Evolutionary conservation across 2,329 filamentous ascomycete genomes (phyloP).

Genomic region (Biscogniauxia mediterranea): DNA sequence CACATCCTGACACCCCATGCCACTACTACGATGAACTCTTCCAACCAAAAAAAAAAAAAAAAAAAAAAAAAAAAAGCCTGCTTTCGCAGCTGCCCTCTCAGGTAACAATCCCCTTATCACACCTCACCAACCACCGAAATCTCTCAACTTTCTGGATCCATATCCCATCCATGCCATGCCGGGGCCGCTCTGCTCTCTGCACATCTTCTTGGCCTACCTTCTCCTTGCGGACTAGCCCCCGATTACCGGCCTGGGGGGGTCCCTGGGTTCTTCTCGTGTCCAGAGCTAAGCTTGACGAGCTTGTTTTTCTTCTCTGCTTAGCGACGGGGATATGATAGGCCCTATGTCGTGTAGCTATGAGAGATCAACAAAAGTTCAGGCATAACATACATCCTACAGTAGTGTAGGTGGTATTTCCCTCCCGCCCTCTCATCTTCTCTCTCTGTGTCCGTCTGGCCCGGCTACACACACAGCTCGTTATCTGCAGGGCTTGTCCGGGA

Average conservation of each 20-base stretch:
- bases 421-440: background rate
- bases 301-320: background rate
- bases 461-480: background rate
- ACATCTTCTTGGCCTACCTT: background rate
- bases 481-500: background rate
- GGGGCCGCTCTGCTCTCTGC: too few species aligned
- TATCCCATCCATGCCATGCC: too few species aligned
- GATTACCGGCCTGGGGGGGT: background rate
- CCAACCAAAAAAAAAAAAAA: too few species aligned
- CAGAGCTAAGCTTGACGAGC: background rate
- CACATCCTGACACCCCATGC: too few species aligned
- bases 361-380: too few species aligned
- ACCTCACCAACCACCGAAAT: background rate
- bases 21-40: too few species aligned
- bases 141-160: background rate
- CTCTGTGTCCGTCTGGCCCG: background rate
- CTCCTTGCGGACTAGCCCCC: background rate
- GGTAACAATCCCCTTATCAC: background rate
- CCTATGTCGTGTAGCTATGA: too few species aligned
- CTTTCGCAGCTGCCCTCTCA: background rate
- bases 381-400: too few species aligned
- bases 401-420: background rate
- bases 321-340: too few species aligned
- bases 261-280: background rate
- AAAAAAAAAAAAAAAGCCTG: too few species aligned